These are phyloP conservation scores for Straminergon stramineum DNA, from an alignment of 225 moss, liverwort and hornwort genomes.

Conservation along the genomic window DNA sequence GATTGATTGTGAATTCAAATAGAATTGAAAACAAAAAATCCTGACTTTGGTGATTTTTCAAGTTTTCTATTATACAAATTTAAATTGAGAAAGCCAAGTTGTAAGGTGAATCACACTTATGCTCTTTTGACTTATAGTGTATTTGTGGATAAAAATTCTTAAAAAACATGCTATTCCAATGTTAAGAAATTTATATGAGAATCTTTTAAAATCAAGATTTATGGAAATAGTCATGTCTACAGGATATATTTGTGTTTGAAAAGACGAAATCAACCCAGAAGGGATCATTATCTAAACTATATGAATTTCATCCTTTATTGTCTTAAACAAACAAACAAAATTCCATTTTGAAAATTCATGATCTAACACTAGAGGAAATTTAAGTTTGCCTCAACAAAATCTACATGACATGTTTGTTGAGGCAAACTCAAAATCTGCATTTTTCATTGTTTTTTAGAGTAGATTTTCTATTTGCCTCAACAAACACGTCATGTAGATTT, in stretches of 20 bases:
- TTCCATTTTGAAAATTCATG: neutral
- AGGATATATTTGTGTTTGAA: neutral
- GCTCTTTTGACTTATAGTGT: neutral
- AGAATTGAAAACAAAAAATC: neutral
- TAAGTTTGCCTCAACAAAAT: no score
- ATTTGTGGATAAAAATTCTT: neutral
- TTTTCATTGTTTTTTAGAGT: no score
- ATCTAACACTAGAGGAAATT: no score
- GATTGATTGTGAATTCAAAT: neutral
- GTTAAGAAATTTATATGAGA: neutral
- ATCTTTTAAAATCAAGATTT: neutral
- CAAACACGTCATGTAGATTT: no score
- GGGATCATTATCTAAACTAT: accelerated
- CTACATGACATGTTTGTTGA: no score
- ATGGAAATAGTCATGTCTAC: accelerated
- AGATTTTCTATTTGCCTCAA: no score
- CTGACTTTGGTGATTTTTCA: neutral
- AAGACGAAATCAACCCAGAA: neutral
- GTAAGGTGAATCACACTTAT: neutral
- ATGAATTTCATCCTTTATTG: neutral
- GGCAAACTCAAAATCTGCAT: no score
- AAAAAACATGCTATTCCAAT: neutral
- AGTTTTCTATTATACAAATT: neutral
- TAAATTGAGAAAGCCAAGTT: neutral
- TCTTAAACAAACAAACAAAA: neutral